Percentiles rank a stretch among this genome's conserved stretches.
phyloP scores from a whole-genome alignment of 169 alveolate genomes.

The Neospora caninum region DNA sequence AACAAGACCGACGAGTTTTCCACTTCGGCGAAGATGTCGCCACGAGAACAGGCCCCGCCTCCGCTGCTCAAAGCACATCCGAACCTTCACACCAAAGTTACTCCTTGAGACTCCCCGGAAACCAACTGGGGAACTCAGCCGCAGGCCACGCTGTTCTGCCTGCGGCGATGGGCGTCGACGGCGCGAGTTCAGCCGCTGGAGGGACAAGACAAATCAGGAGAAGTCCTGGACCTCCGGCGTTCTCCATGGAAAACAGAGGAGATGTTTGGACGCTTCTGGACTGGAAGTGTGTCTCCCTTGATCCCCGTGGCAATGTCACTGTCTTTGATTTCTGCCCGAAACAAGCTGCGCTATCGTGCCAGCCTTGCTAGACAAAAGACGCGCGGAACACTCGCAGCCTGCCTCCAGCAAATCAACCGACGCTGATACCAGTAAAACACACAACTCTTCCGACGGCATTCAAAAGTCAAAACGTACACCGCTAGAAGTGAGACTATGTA shows the following conservation, averaged over 20 bases:
- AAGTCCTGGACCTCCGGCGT: not conserved
- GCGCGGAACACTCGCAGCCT: too few species aligned
- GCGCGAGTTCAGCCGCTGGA: not conserved
- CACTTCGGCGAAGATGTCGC: not conserved
- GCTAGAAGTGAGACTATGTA: too few species aligned
- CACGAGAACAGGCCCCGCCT: too few species aligned
- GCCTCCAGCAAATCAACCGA: too few species aligned
- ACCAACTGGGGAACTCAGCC: not conserved
- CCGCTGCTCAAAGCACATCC: too few species aligned
- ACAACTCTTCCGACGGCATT: too few species aligned
- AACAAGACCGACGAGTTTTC: not conserved
- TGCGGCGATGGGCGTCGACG: not conserved
- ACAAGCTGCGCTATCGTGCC: too few species aligned
- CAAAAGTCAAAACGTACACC: too few species aligned
- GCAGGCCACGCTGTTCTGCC: not conserved
- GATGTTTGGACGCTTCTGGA: slow-evolving; percentile 21
- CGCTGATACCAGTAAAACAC: too few species aligned
- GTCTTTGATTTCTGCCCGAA: not conserved
- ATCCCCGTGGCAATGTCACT: not conserved
- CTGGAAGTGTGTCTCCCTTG: not conserved
- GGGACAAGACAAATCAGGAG: not conserved
- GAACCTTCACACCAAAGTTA: too few species aligned
- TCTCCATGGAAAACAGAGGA: slow-evolving; percentile 1
- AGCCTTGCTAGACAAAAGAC: too few species aligned
- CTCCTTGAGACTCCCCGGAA: too few species aligned